Base-by-base conservation (phyloP, 805 yeast genomes). In the Kazachstania viticola region DNA sequence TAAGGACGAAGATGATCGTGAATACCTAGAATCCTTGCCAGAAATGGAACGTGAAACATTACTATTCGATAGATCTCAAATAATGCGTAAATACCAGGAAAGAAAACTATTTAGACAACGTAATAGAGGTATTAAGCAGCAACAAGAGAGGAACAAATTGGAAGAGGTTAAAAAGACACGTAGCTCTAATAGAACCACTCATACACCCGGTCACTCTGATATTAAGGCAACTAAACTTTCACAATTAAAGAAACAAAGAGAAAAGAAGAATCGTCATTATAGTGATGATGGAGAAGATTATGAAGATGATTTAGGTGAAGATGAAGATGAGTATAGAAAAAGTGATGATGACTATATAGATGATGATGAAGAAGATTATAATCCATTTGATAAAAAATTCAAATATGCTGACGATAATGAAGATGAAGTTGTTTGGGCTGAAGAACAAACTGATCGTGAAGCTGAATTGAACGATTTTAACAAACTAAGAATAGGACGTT, bases 1-100 rank as follows among this genome's bases (percentile, higher is more conserved):
- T 62, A 81, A 76, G 47, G 79, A 85, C 56, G 94, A 75, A 33
- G 66, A 62, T 7, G 99, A 91, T 58, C 70, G 82, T 38, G 73
- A 61, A 1, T 56, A 63, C 33, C 62, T 81, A 48, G 75, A 67
- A 29, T 52, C 65, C 1, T 69, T 91, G 75, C 94, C 88, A 34
- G 98, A 91, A 64, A 73, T 91, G 55, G 82, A 82, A 48, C 79
- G 97, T 49, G 98, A 91, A 62, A 77, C 80, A 45, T 73, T 85
- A 34, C 68, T 91, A 34, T 91, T 83, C 46, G 97, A 88, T 35
- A 82, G 99, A 58, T 73, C 83, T 7, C 95, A 85, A 58, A 93
- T 82, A 39, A 72, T 83, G 75, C 94, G 88, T 56, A 75, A 80
- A 43, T 87, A 67, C 58, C 76, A 81, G 37, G 97, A 91, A 60